A percentile compares a stretch with the other conserved stretches of the same genome.
phyloP scores from a whole-genome alignment of 805 yeast genomes.

The Dipodascus geniculatus region DNA sequence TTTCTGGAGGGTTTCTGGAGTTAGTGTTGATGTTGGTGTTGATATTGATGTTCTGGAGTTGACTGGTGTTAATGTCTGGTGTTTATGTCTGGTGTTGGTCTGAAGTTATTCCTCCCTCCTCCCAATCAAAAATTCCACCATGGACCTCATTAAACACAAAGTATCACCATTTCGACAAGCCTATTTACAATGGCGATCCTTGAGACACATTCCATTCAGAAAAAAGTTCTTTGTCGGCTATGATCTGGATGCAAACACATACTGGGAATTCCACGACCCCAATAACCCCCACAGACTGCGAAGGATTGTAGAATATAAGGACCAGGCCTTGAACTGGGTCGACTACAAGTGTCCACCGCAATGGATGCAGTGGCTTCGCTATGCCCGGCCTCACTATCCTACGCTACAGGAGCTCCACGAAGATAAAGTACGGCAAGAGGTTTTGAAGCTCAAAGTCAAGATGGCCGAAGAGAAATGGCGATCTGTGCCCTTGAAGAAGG shows the following conservation, averaged over 20 bases:
- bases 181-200: constrained; percentile 45
- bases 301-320: constrained; percentile 49
- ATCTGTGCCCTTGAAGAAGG: constrained; percentile 22
- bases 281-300: constrained; percentile 41
- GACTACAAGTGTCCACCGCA: constrained; percentile 53
- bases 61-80: too few relatives aligned
- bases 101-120: too few relatives aligned
- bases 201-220: constrained; percentile 57
- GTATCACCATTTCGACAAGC: constrained; percentile 40
- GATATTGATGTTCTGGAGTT: too few relatives aligned
- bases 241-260: constrained; percentile 74
- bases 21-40: too few relatives aligned
- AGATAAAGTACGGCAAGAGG: constrained; percentile 46
- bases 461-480: constrained; percentile 30
- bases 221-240: constrained; percentile 55
- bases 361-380: constrained; percentile 75
- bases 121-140: too few relatives aligned
- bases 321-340: constrained; percentile 36
- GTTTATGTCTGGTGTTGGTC: too few relatives aligned
- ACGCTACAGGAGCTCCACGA: constrained; percentile 45
- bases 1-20: too few relatives aligned
- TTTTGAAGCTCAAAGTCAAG: constrained; percentile 38
- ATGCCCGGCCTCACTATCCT: constrained; percentile 50
- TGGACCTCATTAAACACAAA: too few relatives aligned
- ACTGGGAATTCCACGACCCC: constrained; percentile 66